A percentile compares a stretch with the other conserved stretches of the same genome.
These are phyloP conservation scores for Exsudoporus floridanus DNA, from an alignment of 1,284 basidiomycete species.

Conservation along the genomic window DNA sequence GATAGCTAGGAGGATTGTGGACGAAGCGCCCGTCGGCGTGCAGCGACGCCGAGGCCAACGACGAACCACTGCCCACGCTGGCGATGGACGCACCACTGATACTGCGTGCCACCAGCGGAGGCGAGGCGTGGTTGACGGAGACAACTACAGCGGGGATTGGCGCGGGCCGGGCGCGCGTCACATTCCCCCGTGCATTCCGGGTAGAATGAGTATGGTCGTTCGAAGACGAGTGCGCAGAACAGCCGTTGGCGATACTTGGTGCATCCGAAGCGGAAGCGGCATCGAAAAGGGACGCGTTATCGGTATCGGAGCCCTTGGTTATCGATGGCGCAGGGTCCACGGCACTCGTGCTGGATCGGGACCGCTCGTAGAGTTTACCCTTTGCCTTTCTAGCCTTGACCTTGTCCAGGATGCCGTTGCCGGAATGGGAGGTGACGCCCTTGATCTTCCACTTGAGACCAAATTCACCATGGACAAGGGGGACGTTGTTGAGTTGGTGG, in stretches of 20 bases:
- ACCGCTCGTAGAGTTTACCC: slow-evolving; percentile 31
- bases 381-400: slow-evolving; percentile 39
- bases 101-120: slow-evolving; percentile 15
- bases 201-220: slow-evolving; percentile 13
- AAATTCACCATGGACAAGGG: slow-evolving; percentile 74
- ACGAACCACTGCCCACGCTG: slow-evolving; percentile 19
- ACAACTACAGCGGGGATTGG: slow-evolving; percentile 38
- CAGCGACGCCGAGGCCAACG: slow-evolving; percentile 18
- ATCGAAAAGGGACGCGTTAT: slow-evolving; percentile 30
- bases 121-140: slow-evolving; percentile 26
- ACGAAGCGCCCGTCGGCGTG: slow-evolving; percentile 1
- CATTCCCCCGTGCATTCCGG: not conserved
- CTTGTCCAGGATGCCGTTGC: slow-evolving; percentile 40
- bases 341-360: slow-evolving; percentile 3
- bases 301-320: slow-evolving; percentile 25
- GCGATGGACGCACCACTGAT: slow-evolving; percentile 26
- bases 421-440: slow-evolving; percentile 49
- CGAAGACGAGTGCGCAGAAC: slow-evolving; percentile 26
- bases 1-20: slow-evolving; percentile 17
- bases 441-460: slow-evolving; percentile 76
- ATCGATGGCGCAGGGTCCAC: not conserved
- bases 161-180: not conserved
- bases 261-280: slow-evolving; percentile 32
- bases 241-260: slow-evolving; percentile 30
- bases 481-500: slow-evolving; percentile 74